phyloP scores from a whole-genome alignment of 305 asterid genomes.

The Fraxinus greggii region DNA sequence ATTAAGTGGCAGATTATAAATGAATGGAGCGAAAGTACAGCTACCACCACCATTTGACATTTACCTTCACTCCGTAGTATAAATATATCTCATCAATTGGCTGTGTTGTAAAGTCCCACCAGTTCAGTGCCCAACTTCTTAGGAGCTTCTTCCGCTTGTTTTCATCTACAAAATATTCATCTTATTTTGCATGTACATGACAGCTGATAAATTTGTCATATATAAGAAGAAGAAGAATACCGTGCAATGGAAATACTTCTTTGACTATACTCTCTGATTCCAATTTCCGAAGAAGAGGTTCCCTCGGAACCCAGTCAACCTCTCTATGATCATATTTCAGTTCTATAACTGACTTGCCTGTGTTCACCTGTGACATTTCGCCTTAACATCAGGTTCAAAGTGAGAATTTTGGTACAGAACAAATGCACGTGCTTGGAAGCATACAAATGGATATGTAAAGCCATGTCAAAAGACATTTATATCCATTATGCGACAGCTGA shows the following conservation, averaged over 20 bases:
- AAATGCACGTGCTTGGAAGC: background rate
- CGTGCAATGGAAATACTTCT: constrained; percentile 90
- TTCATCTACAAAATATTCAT: constrained; percentile 56
- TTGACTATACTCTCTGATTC: constrained; percentile 59
- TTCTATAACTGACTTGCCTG: constrained; percentile 33
- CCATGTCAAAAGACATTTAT: background rate
- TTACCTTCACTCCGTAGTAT: constrained; percentile 84
- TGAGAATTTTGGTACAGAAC: background rate
- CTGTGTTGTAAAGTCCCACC: constrained; percentile 79
- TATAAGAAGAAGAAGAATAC: constrained; percentile 36
- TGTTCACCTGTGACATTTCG: constrained; percentile 56
- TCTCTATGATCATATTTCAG: constrained; percentile 43
- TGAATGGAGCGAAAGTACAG: background rate
- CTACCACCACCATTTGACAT: background rate
- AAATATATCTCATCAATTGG: constrained; percentile 87
- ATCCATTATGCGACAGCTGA: background rate
- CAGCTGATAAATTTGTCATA: constrained; percentile 18
- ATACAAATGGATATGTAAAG: background rate
- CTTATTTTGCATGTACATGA: constrained; percentile 8
- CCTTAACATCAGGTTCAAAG: constrained; percentile 11
- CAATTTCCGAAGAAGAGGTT: constrained; percentile 57
- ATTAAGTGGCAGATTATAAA: background rate
- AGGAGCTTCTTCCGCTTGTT: constrained; percentile 72
- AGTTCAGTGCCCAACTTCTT: constrained; percentile 93
- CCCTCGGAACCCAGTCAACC: constrained; percentile 64